Base-by-base conservation (phyloP, 2,329 filamentous ascomycete species). In the Penicillium decumbens region DNA sequence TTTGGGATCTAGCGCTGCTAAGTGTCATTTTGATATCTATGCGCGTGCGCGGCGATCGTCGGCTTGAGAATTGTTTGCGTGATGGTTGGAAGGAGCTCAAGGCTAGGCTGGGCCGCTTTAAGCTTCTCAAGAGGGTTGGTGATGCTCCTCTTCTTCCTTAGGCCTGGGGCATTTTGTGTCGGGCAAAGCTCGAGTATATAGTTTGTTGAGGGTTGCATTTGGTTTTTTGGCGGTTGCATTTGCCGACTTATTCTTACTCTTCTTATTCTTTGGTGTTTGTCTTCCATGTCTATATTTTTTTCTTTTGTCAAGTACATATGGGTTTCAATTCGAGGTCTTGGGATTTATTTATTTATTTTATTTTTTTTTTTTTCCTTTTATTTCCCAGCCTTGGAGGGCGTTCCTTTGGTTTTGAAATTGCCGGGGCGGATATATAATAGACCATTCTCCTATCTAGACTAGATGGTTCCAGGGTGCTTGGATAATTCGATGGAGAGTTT, bases 1-100 rank as follows among this genome's bases (percentile, higher is more conserved):
- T 87, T 25, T 77, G 87, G 39, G 89, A 97, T 69, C 66, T 84
- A 8, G 74, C 86, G 20, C 51, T 77, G 6, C 78, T 77, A 20
- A 66, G 63, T 2, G 55, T 69, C 18, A 41, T 73, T 13, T 52
- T 75, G 44, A 57, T 75, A 23, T 75, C 66, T 65, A 66, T 74
- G 56, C 63, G 73, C 33, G 48, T 71, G 45, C 70, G 64, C 28
- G 72, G 72, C 2, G 74, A 76, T 59, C 64, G 64, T 24, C 66
- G 70, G 43, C 60, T 75, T 2, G 73, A 76, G 57, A 54, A 65
- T 33, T 66, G 63, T 28, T 52, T 75, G 35, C 64, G 59, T 42
- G 53, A 63, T 9, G 65, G 65, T 4, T 64, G 67, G 64, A 54
- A 60, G 1, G 64, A 65, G 30, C 53, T 73, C 29, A 71, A 65